Evolutionary conservation across 169 alveolate species (phyloP), one percentile per base, ranked within the genome.

Genomic region (Plasmodium inui): DNA sequence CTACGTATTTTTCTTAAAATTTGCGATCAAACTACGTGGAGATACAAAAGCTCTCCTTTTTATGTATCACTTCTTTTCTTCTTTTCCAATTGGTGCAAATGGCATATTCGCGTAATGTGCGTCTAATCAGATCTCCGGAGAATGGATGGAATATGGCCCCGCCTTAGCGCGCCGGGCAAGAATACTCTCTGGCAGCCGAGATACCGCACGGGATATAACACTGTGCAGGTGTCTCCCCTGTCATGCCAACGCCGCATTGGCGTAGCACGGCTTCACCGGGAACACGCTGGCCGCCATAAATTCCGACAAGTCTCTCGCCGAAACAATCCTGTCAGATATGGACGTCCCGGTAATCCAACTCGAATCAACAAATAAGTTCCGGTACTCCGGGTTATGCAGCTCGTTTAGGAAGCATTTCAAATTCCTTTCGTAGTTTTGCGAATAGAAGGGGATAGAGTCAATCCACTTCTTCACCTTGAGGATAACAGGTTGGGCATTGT

Each of bases 281-380:
- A 67, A 67, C 12, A 67, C 37, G 22, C 39, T 19, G 30, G 76
- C 17, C n/a, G 41, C 30, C 19, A 84, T 55, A 84, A 39, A 84
- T 22, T 71, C 84, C 28, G 84, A 84, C 67, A 84, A 84, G 26
- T 72, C 93, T 57, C 53, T 73, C 26, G 93, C 93, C 28, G 93
- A 85, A 8, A 72, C 26, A 30, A 85, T 74, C 30, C 93, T 73
- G 32, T 85, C 93, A n/a, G 93, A 85, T 50, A 85, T 85, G 55
- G 93, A 85, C 14, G 93, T 85, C 26, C 93, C 93, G 5, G 93
- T 85, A 50, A 85, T 74, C 93, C 93, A 85, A 17, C 93, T 76
- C 19, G 93, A 73, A 73, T 85, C 93, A 10, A 85, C 67, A 50
- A 26, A 85, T 19, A 85, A 74, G 41, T 85, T 85, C 61, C 80